These are phyloP conservation scores for Pelargonium australe DNA, from an alignment of 441 rosid genomes.

Conservation along the genomic window DNA sequence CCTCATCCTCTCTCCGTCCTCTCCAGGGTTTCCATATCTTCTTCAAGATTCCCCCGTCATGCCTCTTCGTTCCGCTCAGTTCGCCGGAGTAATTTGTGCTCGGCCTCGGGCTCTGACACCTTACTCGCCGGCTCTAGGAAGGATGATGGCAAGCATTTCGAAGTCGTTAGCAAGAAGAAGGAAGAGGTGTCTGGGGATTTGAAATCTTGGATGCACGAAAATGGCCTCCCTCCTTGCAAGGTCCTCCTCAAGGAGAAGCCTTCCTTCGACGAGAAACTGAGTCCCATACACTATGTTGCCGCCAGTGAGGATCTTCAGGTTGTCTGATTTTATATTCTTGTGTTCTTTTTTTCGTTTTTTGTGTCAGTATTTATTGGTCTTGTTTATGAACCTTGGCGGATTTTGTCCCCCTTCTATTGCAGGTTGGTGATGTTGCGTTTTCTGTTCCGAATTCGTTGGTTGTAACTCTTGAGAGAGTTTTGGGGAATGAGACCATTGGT, in stretches of 20 bases:
- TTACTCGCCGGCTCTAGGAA: constrained; percentile 46
- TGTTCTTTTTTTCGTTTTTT: not conserved
- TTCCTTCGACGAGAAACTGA: constrained; percentile 51
- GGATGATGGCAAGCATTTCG: constrained; percentile 32
- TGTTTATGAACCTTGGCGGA: not conserved
- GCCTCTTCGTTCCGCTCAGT: constrained; percentile 26
- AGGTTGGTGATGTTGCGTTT: constrained; percentile 82
- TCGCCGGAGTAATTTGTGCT: constrained; percentile 29
- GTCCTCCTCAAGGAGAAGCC: constrained; percentile 68
- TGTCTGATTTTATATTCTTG: not conserved
- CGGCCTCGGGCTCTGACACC: constrained; percentile 56
- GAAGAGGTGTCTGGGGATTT: constrained; percentile 51
- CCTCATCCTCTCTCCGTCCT: constrained; percentile 24
- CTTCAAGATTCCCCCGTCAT: constrained; percentile 25
- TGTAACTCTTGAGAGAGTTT: constrained; percentile 87
- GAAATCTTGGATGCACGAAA: constrained; percentile 86
- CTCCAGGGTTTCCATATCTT: constrained; percentile 32
- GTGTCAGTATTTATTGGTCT: not conserved
- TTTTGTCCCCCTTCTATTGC: constrained; percentile 14
- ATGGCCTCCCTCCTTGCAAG: constrained; percentile 85
- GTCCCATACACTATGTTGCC: constrained; percentile 80
- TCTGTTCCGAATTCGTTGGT: constrained; percentile 79
- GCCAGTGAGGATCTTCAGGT: constrained; percentile 89
- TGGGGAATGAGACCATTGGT: constrained; percentile 93
- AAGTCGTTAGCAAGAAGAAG: constrained; percentile 39